Base-by-base conservation (phyloP, 139 green algal species). In the Pseudopediastrum boryanum region DNA sequence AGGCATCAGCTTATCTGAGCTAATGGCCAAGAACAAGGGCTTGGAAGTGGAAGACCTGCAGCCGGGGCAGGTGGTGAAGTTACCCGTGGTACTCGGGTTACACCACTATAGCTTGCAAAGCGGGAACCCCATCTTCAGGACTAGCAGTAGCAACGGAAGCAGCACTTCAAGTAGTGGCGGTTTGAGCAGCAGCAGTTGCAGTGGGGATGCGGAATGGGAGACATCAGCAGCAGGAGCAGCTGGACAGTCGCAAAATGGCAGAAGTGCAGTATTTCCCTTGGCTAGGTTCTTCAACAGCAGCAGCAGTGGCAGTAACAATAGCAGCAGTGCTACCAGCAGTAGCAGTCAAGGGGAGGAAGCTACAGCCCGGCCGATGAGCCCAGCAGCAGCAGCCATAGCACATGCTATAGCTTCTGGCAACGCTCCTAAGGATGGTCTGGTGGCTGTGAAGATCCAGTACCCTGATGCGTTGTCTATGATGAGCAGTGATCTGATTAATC, bases 371-470 rank as follows among this genome's bases (percentile, higher is more conserved):
- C 54, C 69, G 39, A 54, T 46, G 4, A 74, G 61, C 36, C 61
- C 61, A 33, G 74, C 74, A 23, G 74, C 74, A 51, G 75, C 81
- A 2, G 87, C 85, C 3, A 81, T 89, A 27, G 76, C 71, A 31
- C 74, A 85, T 31, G 83, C 85, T 7, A 59, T 63, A n/a, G 80
- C 78, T 4, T 54, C 29, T 16, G 84, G 84, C 19, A 61, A 77
- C 3, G 84, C 83, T 4, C 90, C 90, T 7, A 61, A 75, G 12
- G 76, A 90, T 62, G 92, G 93, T 8, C 61, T 94, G 31, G 94
- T 98, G 25, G 94, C 94, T 4, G 89, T 98, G 33, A 98, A 98
- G 81, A 84, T 97, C 13, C 94, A 98, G 84, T 97, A 97, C 79
- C 93, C 94, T 0, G 82, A 91, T 46, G 93, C 93, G 0, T 83